Percentiles rank a stretch among this genome's conserved stretches.
Conservation (phyloP, 176 grass and related monocot species). For the Eleusine indica region DNA sequence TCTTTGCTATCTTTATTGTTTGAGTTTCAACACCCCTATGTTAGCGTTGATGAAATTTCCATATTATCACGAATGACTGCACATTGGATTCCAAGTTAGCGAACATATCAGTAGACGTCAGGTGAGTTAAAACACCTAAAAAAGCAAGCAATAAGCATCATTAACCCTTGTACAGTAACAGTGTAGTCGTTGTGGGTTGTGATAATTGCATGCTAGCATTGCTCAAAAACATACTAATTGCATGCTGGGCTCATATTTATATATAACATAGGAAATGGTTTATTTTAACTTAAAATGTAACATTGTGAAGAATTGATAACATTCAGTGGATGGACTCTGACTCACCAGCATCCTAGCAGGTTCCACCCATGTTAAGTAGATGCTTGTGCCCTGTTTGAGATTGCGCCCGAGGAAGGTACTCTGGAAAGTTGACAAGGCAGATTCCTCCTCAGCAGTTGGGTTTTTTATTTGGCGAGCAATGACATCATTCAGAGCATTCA, state of each 20-base stretch:
- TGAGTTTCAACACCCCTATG: neutral
- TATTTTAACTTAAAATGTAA: slow-evolving; percentile 15
- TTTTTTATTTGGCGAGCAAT: slow-evolving; percentile 67
- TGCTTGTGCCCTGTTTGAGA: slow-evolving; percentile 68
- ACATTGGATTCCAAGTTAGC: neutral
- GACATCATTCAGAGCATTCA: slow-evolving; percentile 82
- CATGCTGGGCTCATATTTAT: slow-evolving; percentile 1
- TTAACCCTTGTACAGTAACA: neutral
- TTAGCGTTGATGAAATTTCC: no score
- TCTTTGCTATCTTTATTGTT: neutral
- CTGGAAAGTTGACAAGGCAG: slow-evolving; percentile 62
- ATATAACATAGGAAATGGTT: neutral
- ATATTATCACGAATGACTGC: neutral
- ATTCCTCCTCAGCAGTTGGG: slow-evolving; percentile 56
- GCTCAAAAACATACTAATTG: neutral
- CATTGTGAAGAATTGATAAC: neutral
- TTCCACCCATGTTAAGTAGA: slow-evolving; percentile 77
- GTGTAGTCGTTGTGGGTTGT: neutral
- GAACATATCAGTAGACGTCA: neutral
- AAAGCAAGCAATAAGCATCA: slow-evolving; percentile 6
- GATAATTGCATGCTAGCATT: neutral
- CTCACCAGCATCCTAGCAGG: slow-evolving; percentile 78
- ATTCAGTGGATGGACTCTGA: slow-evolving; percentile 23
- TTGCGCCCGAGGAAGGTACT: slow-evolving; percentile 65
- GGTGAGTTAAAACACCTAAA: neutral